These are phyloP conservation scores for Candida ortonii DNA, from an alignment of 805 yeast genomes.

Conservation along the genomic window DNA sequence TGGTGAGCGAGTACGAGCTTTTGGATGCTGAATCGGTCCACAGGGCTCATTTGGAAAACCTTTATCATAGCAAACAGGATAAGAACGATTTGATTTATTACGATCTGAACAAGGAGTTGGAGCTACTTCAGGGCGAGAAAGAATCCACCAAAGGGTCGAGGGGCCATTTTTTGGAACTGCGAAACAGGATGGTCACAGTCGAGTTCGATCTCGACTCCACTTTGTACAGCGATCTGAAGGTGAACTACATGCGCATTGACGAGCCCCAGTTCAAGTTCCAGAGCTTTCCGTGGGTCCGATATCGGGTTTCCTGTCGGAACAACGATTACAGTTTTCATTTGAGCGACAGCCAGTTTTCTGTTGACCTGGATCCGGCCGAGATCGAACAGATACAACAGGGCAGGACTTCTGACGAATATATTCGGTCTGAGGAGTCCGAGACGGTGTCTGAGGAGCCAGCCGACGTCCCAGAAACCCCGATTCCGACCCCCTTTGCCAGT, in stretches of 20 bases:
- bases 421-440: conserved; percentile 1
- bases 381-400: background rate
- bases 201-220: conserved; percentile 61
- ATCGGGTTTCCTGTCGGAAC: conserved; percentile 40
- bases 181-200: conserved; percentile 18
- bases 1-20: conserved; percentile 36
- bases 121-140: conserved; percentile 34
- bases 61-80: conserved; percentile 30
- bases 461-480: no score
- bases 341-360: conserved; percentile 22
- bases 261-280: conserved; percentile 56
- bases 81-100: conserved; percentile 33
- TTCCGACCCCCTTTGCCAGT: no score
- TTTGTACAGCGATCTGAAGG: conserved; percentile 63
- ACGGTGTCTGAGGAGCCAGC: background rate
- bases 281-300: conserved; percentile 78
- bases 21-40: conserved; percentile 17
- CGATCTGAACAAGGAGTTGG: conserved; percentile 30
- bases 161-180: no score
- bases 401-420: background rate
- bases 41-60: conserved; percentile 19
- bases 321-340: conserved; percentile 31
- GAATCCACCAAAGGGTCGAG: background rate
- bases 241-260: conserved; percentile 63
- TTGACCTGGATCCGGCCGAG: conserved; percentile 11